phyloP scores from a whole-genome alignment of 345 rosid species.

The Syzygium jambos region DNA sequence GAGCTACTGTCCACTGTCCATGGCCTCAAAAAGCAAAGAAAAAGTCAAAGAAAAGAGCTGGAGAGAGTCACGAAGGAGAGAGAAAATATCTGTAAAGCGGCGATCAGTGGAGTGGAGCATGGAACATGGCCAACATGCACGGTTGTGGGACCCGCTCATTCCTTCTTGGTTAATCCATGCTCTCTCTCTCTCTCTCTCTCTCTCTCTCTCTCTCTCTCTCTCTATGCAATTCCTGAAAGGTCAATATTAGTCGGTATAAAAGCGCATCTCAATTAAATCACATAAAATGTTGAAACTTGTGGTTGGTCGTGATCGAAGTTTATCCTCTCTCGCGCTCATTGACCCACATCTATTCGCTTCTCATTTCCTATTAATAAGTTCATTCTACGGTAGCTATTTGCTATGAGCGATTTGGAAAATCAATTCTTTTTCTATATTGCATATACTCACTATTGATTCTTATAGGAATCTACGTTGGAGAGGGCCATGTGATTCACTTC shows the following conservation, averaged over 20 bases:
- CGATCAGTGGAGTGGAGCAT: too few species aligned
- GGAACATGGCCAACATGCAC: background rate
- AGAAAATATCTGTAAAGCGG: too few species aligned
- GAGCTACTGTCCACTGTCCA: too few species aligned
- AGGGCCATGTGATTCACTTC: background rate
- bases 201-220: background rate
- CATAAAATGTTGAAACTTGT: background rate
- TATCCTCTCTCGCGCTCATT: background rate
- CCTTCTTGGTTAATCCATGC: background rate
- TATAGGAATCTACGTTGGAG: background rate
- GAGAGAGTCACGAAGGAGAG: too few species aligned
- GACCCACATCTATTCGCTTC: rapidly evolving
- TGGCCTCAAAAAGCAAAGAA: too few species aligned
- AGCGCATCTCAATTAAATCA: background rate
- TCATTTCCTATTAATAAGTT: background rate
- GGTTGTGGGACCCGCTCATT: background rate
- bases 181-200: background rate
- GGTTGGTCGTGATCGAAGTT: background rate
- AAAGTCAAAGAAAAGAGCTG: too few species aligned
- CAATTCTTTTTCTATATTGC: background rate
- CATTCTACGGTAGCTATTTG: background rate
- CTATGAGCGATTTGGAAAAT: background rate
- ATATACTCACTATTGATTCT: background rate
- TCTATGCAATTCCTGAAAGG: background rate
- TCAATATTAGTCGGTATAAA: background rate